Evolutionary conservation across 148 eudicot species (phyloP).

Genomic region (Polygonum aviculare): DNA sequence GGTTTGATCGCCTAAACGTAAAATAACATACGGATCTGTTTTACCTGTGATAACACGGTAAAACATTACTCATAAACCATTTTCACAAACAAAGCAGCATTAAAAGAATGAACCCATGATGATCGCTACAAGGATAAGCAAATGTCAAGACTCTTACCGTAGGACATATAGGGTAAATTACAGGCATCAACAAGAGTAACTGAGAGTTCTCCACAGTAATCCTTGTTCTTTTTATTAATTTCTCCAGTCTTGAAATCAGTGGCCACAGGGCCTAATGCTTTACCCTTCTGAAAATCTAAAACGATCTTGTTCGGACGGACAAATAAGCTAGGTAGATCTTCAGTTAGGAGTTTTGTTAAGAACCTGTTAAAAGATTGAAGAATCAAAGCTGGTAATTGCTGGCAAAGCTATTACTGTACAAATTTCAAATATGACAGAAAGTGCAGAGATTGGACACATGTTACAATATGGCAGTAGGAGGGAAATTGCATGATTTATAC

Average conservation of each 20-base stretch:
- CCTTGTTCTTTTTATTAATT: constrained; percentile 68
- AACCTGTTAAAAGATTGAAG: constrained; percentile 38
- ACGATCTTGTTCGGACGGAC: constrained; percentile 96
- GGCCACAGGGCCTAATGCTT: constrained; percentile 73
- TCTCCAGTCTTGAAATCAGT: constrained; percentile 51
- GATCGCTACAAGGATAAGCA: neutral
- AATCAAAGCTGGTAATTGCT: neutral
- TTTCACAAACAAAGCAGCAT: neutral
- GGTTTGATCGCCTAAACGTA: constrained; percentile 78
- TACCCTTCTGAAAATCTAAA: constrained; percentile 82
- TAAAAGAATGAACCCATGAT: neutral
- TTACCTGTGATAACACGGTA: constrained; percentile 43
- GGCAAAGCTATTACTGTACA: neutral
- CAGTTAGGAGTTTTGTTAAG: constrained; percentile 84
- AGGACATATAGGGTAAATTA: constrained; percentile 58
- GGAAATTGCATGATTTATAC: neutral
- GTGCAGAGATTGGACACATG: neutral
- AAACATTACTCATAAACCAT: neutral
- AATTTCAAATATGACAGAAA: neutral
- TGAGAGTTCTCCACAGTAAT: constrained; percentile 85
- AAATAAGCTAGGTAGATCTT: constrained; percentile 85
- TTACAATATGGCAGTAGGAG: neutral
- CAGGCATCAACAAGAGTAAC: constrained; percentile 95
- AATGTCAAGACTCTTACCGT: constrained; percentile 31
- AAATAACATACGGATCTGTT: constrained; percentile 84